These are phyloP conservation scores for Yamadazyma sp. DNA, from an alignment of 1,139 yeast genomes.

Conservation along the genomic window DNA sequence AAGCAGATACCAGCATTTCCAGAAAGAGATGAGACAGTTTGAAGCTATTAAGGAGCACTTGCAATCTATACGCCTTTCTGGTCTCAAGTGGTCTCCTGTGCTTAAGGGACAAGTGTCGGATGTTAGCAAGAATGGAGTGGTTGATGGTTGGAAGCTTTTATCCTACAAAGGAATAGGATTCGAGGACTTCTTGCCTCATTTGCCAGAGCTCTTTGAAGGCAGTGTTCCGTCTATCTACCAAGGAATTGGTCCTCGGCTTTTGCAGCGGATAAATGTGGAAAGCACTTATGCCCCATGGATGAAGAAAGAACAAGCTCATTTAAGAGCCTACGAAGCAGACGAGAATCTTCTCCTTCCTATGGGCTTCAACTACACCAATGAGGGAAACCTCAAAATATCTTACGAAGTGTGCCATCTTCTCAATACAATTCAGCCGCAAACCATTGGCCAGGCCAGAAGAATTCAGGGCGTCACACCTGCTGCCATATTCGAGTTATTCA, in stretches of 20 bases:
- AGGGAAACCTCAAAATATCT: constrained; percentile 53
- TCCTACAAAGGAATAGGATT: constrained; percentile 39
- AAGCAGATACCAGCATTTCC: constrained; percentile 54
- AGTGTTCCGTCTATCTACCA: constrained; percentile 22
- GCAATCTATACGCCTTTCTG: constrained; percentile 45
- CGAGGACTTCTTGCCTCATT: constrained; percentile 31
- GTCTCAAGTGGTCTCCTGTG: constrained; percentile 62
- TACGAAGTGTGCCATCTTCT: constrained; percentile 72
- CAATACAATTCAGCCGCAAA: constrained; percentile 77
- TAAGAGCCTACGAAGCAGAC: constrained; percentile 80
- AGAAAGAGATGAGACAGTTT: constrained; percentile 46
- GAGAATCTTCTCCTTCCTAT: constrained; percentile 69
- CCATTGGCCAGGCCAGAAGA: constrained; percentile 92
- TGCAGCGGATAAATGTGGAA: constrained; percentile 68
- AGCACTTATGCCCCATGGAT: constrained; percentile 84
- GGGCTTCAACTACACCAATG: constrained; percentile 57
- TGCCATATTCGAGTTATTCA: constrained; percentile 66
- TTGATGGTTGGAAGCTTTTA: constrained; percentile 47
- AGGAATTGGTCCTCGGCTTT: constrained; percentile 51
- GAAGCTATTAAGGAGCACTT: constrained; percentile 47
- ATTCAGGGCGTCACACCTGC: constrained; percentile 95
- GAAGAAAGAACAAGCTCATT: constrained; percentile 65
- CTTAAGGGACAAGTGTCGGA: constrained; percentile 49
- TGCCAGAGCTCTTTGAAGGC: constrained; percentile 21
- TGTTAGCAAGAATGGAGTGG: constrained; percentile 29